Base-by-base conservation (phyloP, 1,284 basidiomycete species). In the Phlebopus sp. region DNA sequence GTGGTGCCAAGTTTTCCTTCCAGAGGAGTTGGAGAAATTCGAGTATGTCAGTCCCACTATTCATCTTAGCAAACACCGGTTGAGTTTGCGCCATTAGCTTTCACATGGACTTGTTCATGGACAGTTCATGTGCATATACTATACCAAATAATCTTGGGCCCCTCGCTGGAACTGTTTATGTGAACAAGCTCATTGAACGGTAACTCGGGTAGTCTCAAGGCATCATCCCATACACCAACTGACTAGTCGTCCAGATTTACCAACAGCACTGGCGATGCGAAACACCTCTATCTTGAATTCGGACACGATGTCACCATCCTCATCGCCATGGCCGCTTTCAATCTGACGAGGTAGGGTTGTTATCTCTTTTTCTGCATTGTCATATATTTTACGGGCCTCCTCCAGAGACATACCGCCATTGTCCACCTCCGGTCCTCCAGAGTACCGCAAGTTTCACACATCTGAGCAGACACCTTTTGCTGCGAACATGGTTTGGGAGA, bases 221-320 rank as follows among this genome's bases (percentile, higher is more conserved):
- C 9, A 15, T 25, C 5, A 19, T 18, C 21, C 4, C 21, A 39
- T n/a, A 49, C 37, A 6, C 9, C 31, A 5, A 21, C 14, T 5
- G 19, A 11, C 37, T 14, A 15, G 13, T 38, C 25, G 13, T 13
- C 23, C 37, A 70, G 68, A 15, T 66, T 72, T 49, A 63, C 67
- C 32, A 70, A 71, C 55, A 42, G 59, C n/a, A 67, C 63, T 10
- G 64, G 55, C 23, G 54, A 57, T 46, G 65, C 67, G 15, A 54
- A 62, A 38, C 46, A 58, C 21, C 52, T 70, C 6, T 69, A 69
- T 55, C 60, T 75, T 44, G 71, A 75, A 55, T 75, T 76, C 56
- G 72, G 69, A 1, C 73, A 75, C 55, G 72, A 75, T 50, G 72
- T 71, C 8, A 74, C 72, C n/a, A 72, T 75, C 51, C 70, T 74